Percentiles rank a stretch among this genome's conserved stretches.
Evolutionary conservation across 306 rosid species (phyloP).

Genomic region (Begonia masoniana): DNA sequence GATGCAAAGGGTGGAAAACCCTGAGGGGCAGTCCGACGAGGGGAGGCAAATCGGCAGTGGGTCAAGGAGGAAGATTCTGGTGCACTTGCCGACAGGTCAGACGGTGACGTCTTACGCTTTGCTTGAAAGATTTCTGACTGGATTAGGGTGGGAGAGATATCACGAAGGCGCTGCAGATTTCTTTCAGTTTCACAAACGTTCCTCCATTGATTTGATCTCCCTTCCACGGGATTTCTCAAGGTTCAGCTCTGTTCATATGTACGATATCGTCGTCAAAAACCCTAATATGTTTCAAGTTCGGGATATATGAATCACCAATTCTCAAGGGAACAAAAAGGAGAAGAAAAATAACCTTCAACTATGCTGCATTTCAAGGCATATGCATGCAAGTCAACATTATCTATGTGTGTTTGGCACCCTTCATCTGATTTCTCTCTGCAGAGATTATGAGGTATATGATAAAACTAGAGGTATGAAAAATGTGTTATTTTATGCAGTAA

Average conservation of each 20-base stretch:
- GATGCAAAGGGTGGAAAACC: constrained; percentile 50
- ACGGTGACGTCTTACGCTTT: constrained; percentile 46
- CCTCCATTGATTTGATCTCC: constrained; percentile 80
- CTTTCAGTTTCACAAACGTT: constrained; percentile 74
- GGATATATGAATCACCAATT: constrained; percentile 26
- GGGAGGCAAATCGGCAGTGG: constrained; percentile 25
- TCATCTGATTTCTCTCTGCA: too few relatives aligned
- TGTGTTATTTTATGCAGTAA: too few relatives aligned
- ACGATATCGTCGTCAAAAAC: constrained; percentile 71
- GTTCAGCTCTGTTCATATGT: constrained; percentile 85
- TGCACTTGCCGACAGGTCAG: constrained; percentile 55
- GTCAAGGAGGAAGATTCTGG: constrained; percentile 40
- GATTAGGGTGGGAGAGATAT: constrained; percentile 94
- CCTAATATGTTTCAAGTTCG: constrained; percentile 85
- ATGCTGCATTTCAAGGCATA: too few relatives aligned
- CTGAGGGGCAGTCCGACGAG: constrained; percentile 27
- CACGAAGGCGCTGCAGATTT: constrained; percentile 71
- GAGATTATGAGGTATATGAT: too few relatives aligned
- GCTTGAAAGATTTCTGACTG: constrained; percentile 50
- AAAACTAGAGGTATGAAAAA: too few relatives aligned
- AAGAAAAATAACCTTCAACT: too few relatives aligned
- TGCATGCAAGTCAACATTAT: too few relatives aligned
- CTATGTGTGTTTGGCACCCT: too few relatives aligned
- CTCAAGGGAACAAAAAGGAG: too few relatives aligned
- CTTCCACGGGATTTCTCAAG: constrained; percentile 68